Percentiles rank a stretch among this genome's conserved stretches.
phyloP scores from a whole-genome alignment of 768 basidiomycete genomes.

The Mycena alexandri region DNA sequence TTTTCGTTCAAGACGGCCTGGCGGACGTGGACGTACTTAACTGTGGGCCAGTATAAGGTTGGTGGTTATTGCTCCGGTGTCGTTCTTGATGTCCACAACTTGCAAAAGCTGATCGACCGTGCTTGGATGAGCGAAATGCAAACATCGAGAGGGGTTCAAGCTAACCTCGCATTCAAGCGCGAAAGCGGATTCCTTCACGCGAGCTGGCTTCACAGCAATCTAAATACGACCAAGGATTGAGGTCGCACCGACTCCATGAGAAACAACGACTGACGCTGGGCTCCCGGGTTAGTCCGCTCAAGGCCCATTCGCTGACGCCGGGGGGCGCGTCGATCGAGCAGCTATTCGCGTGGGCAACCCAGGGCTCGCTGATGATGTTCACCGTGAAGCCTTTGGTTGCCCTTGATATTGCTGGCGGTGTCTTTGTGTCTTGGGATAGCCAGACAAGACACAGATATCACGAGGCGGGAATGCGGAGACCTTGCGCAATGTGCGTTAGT shows the following conservation, averaged over 20 bases:
- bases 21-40: constrained; percentile 70
- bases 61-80: constrained; percentile 50
- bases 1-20: constrained; percentile 62
- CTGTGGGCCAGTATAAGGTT: constrained; percentile 65
- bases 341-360: constrained; percentile 68
- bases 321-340: constrained; percentile 66
- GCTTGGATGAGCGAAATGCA: constrained; percentile 43
- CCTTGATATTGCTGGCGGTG: constrained; percentile 73
- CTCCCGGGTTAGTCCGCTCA: constrained; percentile 71
- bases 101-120: constrained; percentile 53
- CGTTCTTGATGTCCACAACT: constrained; percentile 56
- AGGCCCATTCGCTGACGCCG: constrained; percentile 68
- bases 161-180: constrained; percentile 70
- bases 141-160: neutral
- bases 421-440: constrained; percentile 59
- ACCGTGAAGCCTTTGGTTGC: constrained; percentile 77
- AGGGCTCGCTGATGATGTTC: constrained; percentile 82
- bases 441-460: constrained; percentile 67
- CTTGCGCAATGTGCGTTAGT: constrained; percentile 45
- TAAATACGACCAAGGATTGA: constrained; percentile 40
- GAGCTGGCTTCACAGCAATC: constrained; percentile 62
- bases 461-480: constrained; percentile 70
- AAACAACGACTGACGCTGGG: constrained; percentile 59
- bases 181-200: constrained; percentile 75
- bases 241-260: constrained; percentile 1